Percentiles rank a stretch among this genome's conserved stretches.
Evolutionary conservation across 768 basidiomycete genomes (phyloP).

Genomic region (Naganishia friedmannii): DNA sequence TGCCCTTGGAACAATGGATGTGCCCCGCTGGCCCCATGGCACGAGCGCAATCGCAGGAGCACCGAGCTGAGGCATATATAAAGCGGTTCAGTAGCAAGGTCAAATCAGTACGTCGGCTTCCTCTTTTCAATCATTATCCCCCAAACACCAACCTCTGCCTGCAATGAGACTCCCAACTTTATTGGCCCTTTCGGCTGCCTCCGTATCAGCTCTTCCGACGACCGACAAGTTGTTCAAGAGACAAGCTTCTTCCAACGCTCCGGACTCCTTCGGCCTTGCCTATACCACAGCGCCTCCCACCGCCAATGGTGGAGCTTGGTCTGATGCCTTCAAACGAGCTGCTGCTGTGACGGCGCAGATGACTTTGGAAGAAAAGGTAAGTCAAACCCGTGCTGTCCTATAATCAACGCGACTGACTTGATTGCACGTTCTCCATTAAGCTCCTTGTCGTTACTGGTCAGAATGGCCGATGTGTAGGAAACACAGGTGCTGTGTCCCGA

Average conservation of each 20-base stretch:
- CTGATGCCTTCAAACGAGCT: constrained; percentile 30
- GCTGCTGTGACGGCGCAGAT: constrained; percentile 35
- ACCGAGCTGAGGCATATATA: background rate
- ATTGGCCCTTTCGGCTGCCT: constrained; percentile 17
- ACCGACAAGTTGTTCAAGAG: constrained; percentile 15
- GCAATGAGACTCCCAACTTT: constrained; percentile 14
- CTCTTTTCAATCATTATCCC: background rate
- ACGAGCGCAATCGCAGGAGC: background rate
- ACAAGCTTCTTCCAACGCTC: constrained; percentile 13
- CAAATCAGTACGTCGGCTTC: background rate
- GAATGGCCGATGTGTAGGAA: constrained; percentile 47
- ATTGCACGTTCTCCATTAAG: background rate
- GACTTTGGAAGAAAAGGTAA: constrained; percentile 48
- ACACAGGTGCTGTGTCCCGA: constrained; percentile 44
- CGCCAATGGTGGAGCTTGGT: constrained; percentile 41
- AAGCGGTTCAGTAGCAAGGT: background rate
- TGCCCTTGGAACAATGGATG: background rate
- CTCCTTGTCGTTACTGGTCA: constrained; percentile 35
- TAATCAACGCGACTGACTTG: background rate
- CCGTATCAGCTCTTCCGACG: background rate
- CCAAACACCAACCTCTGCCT: background rate
- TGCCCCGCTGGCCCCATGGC: background rate
- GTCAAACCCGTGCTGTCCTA: background rate
- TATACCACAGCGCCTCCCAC: constrained; percentile 28
- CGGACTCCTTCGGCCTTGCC: constrained; percentile 18